phyloP scores from a whole-genome alignment of 768 basidiomycete genomes.

The Agrocybe pediades region DNA sequence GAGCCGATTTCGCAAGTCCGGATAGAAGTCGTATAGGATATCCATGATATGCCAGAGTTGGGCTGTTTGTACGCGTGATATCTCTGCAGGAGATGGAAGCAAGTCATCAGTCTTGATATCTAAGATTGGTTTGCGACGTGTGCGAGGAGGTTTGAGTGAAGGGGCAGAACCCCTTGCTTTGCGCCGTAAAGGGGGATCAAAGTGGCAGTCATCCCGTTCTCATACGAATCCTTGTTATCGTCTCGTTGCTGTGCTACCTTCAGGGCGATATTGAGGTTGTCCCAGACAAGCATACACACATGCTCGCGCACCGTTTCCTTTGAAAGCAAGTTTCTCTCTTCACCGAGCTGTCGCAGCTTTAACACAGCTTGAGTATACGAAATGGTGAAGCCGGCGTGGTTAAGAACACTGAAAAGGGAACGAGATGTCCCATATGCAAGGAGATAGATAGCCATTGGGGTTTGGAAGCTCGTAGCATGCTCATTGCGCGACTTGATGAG shows the following conservation, averaged over 20 bases:
- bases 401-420: constrained; percentile 23
- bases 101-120: constrained; percentile 8
- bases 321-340: constrained; percentile 12
- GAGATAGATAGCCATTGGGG: constrained; percentile 22
- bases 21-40: constrained; percentile 15
- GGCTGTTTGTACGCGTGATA: constrained; percentile 1
- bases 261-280: constrained; percentile 30
- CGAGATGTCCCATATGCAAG: constrained; percentile 24
- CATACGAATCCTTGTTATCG: constrained; percentile 25
- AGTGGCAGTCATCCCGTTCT: constrained; percentile 31
- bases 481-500: constrained; percentile 21
- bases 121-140: background rate
- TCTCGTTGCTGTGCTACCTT: constrained; percentile 23
- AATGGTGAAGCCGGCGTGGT: constrained; percentile 26
- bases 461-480: constrained; percentile 20
- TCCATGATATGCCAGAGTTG: constrained; percentile 19
- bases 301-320: constrained; percentile 2
- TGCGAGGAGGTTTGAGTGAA: constrained; percentile 1
- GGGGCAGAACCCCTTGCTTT: constrained; percentile 8
- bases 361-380: constrained; percentile 22
- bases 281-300: constrained; percentile 26
- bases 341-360: constrained; percentile 21
- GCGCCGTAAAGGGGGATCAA: constrained; percentile 21
- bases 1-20: constrained; percentile 5
- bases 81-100: constrained; percentile 6